Evolutionary conservation across 495 filamentous ascomycete genomes (phyloP), one percentile per base, ranked within the genome.

Genomic region (Penicillium flavigenum): DNA sequence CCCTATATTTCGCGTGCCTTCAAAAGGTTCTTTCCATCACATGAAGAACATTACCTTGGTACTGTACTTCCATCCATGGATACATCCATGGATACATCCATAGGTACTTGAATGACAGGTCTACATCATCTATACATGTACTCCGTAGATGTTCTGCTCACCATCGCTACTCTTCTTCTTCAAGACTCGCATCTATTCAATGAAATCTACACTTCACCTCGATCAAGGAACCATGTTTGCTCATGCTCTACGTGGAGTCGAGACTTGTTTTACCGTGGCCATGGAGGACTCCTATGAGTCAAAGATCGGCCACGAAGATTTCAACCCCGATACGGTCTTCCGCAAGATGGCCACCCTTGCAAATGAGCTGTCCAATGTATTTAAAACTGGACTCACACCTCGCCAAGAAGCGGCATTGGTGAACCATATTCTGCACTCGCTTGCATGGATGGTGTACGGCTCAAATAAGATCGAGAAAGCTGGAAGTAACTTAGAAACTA

Each of bases 401-500:
- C 11, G 22, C 2, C 38, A 56, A 51, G 22, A 51, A 16, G 29
- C 5, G 4, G 11, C 17, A 42, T 32, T 43, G 6, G 51, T 52
- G 27, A 20, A 47, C 16, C 20, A 51, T 11, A 17, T 56, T 27
- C 24, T 58, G 11, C 19, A 59, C 7, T 41, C 12, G 5, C 51
- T 59, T 16, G n/a, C 54, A 19, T 10, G 6, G 11, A 56, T 62
- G 41, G 27, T 62, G 12, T 59, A 59, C 10, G 51, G 60, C 3
- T 59, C 56, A 0, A 63, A 63, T 26, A 56, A 49, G 46, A 63
- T 59, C 10, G 56, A 43, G 10, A 5, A 22, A 3, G 56, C 42
- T 0, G 47, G 60, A 0, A 29, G 22, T 10, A 31, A 5, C 0
- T 12, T 4, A 2, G 19, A 38, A 0, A 24, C 53, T 10, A 52